phyloP scores from a whole-genome alignment of 805 yeast genomes.

The Lipomyces kockii region DNA sequence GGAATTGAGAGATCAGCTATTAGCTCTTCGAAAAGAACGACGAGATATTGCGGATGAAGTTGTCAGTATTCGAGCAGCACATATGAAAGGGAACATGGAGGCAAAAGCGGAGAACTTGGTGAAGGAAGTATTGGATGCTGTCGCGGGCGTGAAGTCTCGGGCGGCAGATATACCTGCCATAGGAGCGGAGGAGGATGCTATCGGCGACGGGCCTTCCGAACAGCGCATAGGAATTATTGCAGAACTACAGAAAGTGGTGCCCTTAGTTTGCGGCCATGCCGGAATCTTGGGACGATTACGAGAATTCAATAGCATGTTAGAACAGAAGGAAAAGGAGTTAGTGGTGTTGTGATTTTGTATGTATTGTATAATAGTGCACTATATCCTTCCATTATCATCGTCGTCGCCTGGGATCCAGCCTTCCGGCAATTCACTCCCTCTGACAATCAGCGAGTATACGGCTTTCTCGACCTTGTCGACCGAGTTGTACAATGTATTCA shows the following conservation, averaged over 20 bases:
- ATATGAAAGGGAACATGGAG: conserved; percentile 10
- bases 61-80: conserved; percentile 9
- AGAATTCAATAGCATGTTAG: conserved; percentile 24
- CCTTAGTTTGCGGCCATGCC: conserved; percentile 24
- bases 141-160: conserved; percentile 15
- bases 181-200: neutral
- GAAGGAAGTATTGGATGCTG: conserved; percentile 15
- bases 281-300: conserved; percentile 27
- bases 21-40: conserved; percentile 25
- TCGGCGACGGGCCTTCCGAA: neutral
- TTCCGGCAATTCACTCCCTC: conserved; percentile 26
- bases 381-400: neutral
- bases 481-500: conserved; percentile 29
- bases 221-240: conserved; percentile 21
- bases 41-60: conserved; percentile 14
- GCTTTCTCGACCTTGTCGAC: conserved; percentile 39
- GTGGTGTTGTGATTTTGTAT: neutral
- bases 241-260: conserved; percentile 23
- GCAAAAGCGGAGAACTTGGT: conserved; percentile 10
- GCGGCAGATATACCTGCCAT: conserved; percentile 8
- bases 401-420: conserved; percentile 20
- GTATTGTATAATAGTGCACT: neutral
- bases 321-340: conserved; percentile 7
- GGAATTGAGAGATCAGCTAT: conserved; percentile 16
- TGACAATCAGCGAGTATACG: conserved; percentile 26